Conservation (phyloP, 768 basidiomycete genomes). For the Lactifluus rugatus region DNA sequence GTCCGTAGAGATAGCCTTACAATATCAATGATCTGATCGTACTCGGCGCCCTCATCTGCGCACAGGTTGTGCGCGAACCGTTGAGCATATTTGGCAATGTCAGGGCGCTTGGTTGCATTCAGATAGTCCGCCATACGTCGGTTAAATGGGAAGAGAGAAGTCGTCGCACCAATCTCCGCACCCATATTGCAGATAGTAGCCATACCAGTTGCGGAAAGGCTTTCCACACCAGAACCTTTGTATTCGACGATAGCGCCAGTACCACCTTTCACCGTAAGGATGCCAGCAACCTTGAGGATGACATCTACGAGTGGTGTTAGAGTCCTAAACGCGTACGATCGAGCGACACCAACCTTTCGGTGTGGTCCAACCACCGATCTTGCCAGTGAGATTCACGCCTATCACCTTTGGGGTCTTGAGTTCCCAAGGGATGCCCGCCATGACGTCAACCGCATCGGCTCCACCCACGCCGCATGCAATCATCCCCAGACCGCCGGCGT, state of each 20-base stretch:
- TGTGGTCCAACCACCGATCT: conserved; percentile 94
- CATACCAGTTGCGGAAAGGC: conserved; percentile 97
- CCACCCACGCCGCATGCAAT: conserved; percentile 98
- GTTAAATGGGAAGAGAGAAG: conserved; percentile 99
- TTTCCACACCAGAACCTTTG: conserved; percentile 88
- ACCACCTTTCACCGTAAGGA: conserved; percentile 98
- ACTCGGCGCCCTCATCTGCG: conserved; percentile 82
- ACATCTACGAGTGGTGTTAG: conserved; percentile 50
- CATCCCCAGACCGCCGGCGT: conserved; percentile 99
- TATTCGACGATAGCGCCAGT: conserved; percentile 99
- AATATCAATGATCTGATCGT: conserved; percentile 90
- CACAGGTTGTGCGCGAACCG: conserved; percentile 83
- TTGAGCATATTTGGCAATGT: conserved; percentile 84
- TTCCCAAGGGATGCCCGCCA: conserved; percentile 98
- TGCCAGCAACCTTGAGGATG: conserved; percentile 97
- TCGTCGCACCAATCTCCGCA: conserved; percentile 98
- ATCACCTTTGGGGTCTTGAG: conserved; percentile 99
- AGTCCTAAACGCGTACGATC: not conserved
- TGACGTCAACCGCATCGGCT: conserved; percentile 98
- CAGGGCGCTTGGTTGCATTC: conserved; percentile 84
- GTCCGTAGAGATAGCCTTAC: conserved; percentile 33
- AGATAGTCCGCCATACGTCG: conserved; percentile 87
- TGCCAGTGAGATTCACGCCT: conserved; percentile 92
- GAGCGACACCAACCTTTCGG: conserved; percentile 66
- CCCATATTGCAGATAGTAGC: conserved; percentile 99